A percentile compares a stretch with the other conserved stretches of the same genome.
phyloP scores from a whole-genome alignment of 2,329 filamentous ascomycete genomes.

The Furcasterigmium sp. region DNA sequence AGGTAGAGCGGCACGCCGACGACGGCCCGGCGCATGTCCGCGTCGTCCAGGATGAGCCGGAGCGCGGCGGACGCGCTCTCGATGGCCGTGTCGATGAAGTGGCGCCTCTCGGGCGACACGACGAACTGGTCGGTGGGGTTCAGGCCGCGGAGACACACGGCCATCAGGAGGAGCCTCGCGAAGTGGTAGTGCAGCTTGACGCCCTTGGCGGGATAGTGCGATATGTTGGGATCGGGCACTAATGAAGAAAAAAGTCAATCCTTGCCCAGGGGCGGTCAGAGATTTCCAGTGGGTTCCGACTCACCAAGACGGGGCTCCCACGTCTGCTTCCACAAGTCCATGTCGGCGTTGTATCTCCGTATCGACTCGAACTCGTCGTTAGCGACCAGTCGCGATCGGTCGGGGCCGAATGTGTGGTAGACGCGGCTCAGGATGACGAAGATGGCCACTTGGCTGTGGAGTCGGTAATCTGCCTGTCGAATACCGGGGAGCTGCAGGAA shows the following conservation, averaged over 20 bases:
- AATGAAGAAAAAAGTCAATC: conserved; percentile 12
- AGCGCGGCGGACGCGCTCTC: conserved; percentile 23
- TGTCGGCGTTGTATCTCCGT: conserved; percentile 20
- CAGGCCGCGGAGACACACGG: conserved; percentile 36
- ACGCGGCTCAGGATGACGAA: conserved; percentile 56
- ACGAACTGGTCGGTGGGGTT: conserved; percentile 26
- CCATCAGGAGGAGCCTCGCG: conserved; percentile 42
- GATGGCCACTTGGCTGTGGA: conserved; percentile 54
- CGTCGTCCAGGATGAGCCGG: conserved; percentile 21
- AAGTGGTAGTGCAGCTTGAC: conserved; percentile 45
- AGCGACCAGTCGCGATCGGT: conserved; percentile 33
- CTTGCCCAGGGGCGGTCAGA: no score
- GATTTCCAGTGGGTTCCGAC: no score
- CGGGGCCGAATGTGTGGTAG: conserved; percentile 53
- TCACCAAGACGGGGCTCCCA: conserved; percentile 27
- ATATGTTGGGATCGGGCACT: conserved; percentile 40
- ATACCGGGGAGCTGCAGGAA: conserved; percentile 44
- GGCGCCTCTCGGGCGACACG: conserved; percentile 37
- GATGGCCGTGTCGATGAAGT: conserved; percentile 36
- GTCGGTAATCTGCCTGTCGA: conserved; percentile 48
- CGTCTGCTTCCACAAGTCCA: conserved; percentile 27
- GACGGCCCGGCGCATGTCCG: conserved; percentile 22
- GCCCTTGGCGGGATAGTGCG: conserved; percentile 43
- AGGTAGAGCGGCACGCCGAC: conserved; percentile 25
- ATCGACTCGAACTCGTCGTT: conserved; percentile 26